phyloP scores from a whole-genome alignment of 2,329 filamentous ascomycete genomes.

The Seiridium unicorne region DNA sequence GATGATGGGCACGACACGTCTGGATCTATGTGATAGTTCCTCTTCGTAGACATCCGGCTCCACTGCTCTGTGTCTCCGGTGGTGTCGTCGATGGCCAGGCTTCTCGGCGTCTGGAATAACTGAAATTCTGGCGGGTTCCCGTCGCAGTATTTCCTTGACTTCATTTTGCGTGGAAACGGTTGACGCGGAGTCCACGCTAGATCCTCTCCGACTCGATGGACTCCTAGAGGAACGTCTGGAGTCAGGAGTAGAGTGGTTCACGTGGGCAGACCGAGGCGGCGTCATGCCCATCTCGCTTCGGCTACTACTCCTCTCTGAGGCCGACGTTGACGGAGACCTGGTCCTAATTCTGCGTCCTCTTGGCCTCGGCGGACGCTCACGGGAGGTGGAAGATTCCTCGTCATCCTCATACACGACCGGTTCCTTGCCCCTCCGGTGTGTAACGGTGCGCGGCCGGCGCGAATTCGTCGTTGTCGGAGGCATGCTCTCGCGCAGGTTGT shows the following conservation, averaged over 20 bases:
- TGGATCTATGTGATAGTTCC: constrained; percentile 12
- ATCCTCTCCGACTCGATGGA: constrained; percentile 30
- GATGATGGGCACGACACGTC: constrained; percentile 12
- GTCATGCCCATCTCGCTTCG: constrained; percentile 12
- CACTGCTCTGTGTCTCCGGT: constrained; percentile 1
- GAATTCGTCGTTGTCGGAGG: constrained; percentile 26
- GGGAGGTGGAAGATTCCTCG: constrained; percentile 12
- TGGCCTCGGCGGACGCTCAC: constrained; percentile 22
- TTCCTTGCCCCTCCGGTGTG: constrained; percentile 20
- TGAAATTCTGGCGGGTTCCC: not conserved
- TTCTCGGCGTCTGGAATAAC: not conserved
- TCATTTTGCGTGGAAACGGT: constrained; percentile 24
- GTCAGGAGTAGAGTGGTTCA: constrained; percentile 34
- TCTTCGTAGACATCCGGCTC: constrained; percentile 12
- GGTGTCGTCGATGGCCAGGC: not conserved
- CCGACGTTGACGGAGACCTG: constrained; percentile 19
- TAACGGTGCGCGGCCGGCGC: constrained; percentile 20
- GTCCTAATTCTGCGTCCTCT: constrained; percentile 20
- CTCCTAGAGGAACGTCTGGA: constrained; percentile 33
- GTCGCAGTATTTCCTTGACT: constrained; percentile 1
- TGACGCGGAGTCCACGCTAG: constrained; percentile 36
- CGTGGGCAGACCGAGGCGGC: constrained; percentile 30
- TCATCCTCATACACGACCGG: constrained; percentile 19
- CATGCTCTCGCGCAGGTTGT: constrained; percentile 24
- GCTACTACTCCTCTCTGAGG: constrained; percentile 18